phyloP scores from a whole-genome alignment of 805 yeast species.

The Hanseniaspora opuntiae region DNA sequence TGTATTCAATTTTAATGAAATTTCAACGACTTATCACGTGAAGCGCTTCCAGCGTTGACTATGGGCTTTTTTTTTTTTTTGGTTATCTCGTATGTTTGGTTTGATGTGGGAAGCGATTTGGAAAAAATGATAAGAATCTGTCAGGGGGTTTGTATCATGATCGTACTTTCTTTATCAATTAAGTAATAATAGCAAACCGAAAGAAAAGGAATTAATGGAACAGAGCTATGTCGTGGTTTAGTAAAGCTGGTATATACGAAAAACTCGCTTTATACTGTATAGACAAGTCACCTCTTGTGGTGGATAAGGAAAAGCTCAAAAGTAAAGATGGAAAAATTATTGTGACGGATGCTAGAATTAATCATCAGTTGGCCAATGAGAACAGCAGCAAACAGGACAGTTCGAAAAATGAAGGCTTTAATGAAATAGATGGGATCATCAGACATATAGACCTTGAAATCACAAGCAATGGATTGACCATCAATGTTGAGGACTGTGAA shows the following conservation, averaged over 20 bases:
- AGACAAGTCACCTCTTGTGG: constrained; percentile 9
- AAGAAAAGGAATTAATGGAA: neutral
- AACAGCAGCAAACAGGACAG: neutral
- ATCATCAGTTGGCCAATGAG: neutral
- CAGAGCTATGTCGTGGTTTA: constrained; percentile 5
- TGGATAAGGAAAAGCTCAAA: constrained; percentile 4
- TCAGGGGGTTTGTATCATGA: too few relatives aligned
- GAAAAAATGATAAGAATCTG: too few relatives aligned
- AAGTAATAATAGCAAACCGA: neutral
- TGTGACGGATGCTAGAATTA: constrained; percentile 1
- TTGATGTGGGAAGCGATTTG: too few relatives aligned
- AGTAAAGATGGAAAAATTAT: constrained; percentile 5
- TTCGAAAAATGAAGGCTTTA: too few relatives aligned
- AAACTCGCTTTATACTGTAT: constrained; percentile 7
- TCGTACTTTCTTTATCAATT: neutral
- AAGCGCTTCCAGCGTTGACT: too few relatives aligned
- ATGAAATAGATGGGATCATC: neutral
- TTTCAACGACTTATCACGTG: too few relatives aligned
- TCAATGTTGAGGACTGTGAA: neutral
- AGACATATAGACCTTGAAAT: neutral
- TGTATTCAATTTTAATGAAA: too few relatives aligned
- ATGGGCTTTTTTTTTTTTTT: neutral
- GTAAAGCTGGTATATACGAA: constrained; percentile 8
- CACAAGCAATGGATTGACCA: neutral
- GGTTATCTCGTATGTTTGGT: neutral